phyloP scores from a whole-genome alignment of 208 protist genomes.

The Acanthamoeba healyi region DNA sequence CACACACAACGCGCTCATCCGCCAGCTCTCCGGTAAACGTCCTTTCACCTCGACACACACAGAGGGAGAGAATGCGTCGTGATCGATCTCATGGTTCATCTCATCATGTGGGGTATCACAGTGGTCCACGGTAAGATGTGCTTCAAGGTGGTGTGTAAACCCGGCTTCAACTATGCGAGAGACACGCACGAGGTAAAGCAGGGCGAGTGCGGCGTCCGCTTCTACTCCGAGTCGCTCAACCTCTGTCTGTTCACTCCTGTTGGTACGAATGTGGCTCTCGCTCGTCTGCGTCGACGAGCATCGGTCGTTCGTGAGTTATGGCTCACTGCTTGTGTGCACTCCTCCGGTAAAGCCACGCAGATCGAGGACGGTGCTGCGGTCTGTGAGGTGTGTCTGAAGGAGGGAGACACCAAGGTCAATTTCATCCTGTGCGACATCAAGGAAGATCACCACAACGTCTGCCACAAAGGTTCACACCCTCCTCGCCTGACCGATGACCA shows the following conservation, averaged over 20 bases:
- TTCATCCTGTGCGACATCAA: slow-evolving; percentile 44
- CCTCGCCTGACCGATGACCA: no score
- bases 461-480: neutral
- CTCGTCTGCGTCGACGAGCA: neutral
- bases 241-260: slow-evolving; percentile 59
- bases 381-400: neutral
- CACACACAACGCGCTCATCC: slow-evolving; percentile 62
- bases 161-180: slow-evolving; percentile 84
- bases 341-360: neutral
- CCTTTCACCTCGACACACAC: neutral
- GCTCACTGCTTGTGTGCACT: neutral
- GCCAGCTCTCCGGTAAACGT: slow-evolving; percentile 18
- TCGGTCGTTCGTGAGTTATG: neutral
- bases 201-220: neutral
- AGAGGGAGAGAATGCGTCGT: no score
- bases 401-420: slow-evolving; percentile 59
- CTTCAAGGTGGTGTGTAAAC: slow-evolving; percentile 82
- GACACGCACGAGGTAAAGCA: slow-evolving; percentile 74
- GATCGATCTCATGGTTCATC: no score
- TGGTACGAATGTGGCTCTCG: neutral
- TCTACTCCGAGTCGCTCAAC: neutral
- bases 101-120: neutral
- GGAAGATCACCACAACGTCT: neutral
- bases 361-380: slow-evolving; percentile 27
- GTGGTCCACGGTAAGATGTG: slow-evolving; percentile 79